These are phyloP conservation scores for Ajuga chamaepitys DNA, from an alignment of 257 asterid genomes.

Conservation along the genomic window DNA sequence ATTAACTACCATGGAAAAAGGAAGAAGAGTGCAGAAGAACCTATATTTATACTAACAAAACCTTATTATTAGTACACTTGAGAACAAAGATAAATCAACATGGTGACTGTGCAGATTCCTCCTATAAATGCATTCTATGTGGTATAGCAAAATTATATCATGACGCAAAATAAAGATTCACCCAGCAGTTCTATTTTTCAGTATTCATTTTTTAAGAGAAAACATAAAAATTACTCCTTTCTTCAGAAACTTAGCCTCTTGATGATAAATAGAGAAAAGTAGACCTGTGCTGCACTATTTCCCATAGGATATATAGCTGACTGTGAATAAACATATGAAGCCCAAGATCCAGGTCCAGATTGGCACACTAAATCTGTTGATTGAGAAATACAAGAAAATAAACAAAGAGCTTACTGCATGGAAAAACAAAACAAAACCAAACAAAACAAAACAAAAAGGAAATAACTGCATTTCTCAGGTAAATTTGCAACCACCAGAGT, in stretches of 20 bases:
- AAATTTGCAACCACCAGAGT: constrained; percentile 3
- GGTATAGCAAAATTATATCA: not conserved
- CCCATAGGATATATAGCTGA: constrained; percentile 94
- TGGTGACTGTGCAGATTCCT: not conserved
- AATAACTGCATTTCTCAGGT: constrained; percentile 8
- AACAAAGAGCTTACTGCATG: constrained; percentile 14
- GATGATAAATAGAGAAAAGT: constrained; percentile 10
- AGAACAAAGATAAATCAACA: not conserved
- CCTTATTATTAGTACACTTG: not conserved
- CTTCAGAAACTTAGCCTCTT: not conserved
- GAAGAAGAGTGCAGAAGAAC: too few relatives aligned
- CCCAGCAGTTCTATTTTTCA: not conserved
- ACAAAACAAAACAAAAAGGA: too few relatives aligned
- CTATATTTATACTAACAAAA: constrained; percentile 1
- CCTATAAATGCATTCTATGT: not conserved
- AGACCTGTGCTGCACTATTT: constrained; percentile 98
- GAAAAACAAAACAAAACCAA: not conserved
- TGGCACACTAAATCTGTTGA: constrained; percentile 88
- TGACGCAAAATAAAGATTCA: not conserved
- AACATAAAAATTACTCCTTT: not conserved
- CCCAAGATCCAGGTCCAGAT: constrained; percentile 99
- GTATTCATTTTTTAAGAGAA: not conserved
- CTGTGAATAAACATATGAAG: constrained; percentile 75
- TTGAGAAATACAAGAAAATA: constrained; percentile 20
- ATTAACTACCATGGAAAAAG: not conserved